Base-by-base conservation (phyloP, 176 grass and related monocot genomes). In the Elaeis guineensis region DNA sequence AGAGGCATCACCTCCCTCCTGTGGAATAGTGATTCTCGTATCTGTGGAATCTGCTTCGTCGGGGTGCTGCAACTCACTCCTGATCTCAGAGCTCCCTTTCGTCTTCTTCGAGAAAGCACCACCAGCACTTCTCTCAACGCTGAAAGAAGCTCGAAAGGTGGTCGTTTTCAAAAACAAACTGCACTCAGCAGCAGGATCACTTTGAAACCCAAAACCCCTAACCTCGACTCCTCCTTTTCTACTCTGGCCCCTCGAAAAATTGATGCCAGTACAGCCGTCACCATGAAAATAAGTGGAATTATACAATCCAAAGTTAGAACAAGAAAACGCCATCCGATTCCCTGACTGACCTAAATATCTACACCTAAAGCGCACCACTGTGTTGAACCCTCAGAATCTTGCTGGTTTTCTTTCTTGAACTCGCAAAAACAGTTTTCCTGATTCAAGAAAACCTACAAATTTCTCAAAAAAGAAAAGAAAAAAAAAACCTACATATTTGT, bases 401-500 rank as follows among this genome's bases (percentile, higher is more conserved):
- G 28, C 28, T 30, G 28, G 28, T 0, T 5, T 26, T 26, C 25
- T 26, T 26, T 26, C 32, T 35, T 9, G 35, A 12, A 44, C 35
- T 44, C 35, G 9, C 35, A 44, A 44, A 6, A 12, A 44, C 35
- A 44, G 11, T 14, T 44, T 9, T 44, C 35, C 14, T 14, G 35
- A 3, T 44, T 44, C 11, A 9, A 44, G 35, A 44, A 44, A 44
- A 44, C 35, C 35, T 44, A 44, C 9, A 44, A 30, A 30, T 30
- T 30, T 2, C 23, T 0, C 0, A 23, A 23, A 23, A 23, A 22
- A 2, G 2, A 22, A 22, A 22, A 2, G 22, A 22, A 22, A 22
- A 9, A 11, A 9, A 35, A 35, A 6, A 95, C 91, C 86, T 11
- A 44, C 1, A 44, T 6, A 30, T 30, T 5, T 30, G 28, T 30